Conservation (phyloP, 345 rosid species). For the Brassica carinata region DNA sequence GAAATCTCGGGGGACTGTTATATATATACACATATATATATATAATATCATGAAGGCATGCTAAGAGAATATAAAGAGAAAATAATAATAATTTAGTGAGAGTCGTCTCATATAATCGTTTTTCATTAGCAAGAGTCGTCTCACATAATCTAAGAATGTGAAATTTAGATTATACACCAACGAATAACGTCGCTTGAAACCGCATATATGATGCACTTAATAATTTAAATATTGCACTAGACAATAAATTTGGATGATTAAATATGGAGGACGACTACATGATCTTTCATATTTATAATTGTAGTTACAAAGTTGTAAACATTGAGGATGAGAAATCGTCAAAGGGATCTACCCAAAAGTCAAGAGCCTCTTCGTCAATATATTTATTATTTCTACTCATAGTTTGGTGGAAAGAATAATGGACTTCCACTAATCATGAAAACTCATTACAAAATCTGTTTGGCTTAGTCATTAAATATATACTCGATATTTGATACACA, state of each 20-base stretch:
- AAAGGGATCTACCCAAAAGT: slow-evolving; percentile 33
- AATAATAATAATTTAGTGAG: background rate
- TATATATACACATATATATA: background rate
- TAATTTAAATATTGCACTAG: slow-evolving; percentile 3
- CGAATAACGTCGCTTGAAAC: slow-evolving; percentile 32
- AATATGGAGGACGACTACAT: slow-evolving; percentile 26
- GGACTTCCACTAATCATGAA: slow-evolving; percentile 42
- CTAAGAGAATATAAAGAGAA: background rate
- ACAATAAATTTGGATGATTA: slow-evolving; percentile 21
- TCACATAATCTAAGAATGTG: slow-evolving; percentile 25
- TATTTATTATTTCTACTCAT: slow-evolving; percentile 15
- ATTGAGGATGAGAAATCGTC: slow-evolving; percentile 18
- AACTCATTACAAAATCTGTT: slow-evolving; percentile 31
- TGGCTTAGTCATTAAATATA: slow-evolving; percentile 24
- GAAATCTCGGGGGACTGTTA: background rate
- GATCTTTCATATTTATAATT: slow-evolving; percentile 2
- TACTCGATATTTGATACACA: slow-evolving; percentile 19
- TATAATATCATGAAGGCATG: background rate
- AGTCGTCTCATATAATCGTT: background rate
- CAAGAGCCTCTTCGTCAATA: slow-evolving; percentile 31
- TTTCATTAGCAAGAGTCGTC: slow-evolving; percentile 14
- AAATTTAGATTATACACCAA: slow-evolving; percentile 31
- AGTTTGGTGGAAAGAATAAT: slow-evolving; percentile 43
- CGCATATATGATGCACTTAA: slow-evolving; percentile 12
- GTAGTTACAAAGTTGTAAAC: slow-evolving; percentile 21